Base-by-base conservation (phyloP, 371 early-diverging fungal species). In the Mucor saturninus region DNA sequence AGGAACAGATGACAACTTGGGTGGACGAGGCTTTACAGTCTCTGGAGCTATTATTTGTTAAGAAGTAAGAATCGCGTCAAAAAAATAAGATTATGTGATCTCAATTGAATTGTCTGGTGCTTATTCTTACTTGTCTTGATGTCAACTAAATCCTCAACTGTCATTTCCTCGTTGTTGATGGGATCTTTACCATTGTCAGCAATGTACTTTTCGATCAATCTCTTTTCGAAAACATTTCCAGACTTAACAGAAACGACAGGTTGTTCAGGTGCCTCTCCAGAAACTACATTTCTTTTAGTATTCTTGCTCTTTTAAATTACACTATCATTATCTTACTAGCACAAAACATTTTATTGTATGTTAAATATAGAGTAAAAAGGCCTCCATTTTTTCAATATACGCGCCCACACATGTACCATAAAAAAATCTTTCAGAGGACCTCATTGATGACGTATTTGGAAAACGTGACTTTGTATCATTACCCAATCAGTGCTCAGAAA, bases 1-100 rank as follows among this genome's bases (percentile, higher is more conserved):
- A 11, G 98, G 98, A 40, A 97, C 86, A 46, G 97, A 97, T 30
- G 94, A 92, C 62, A 93, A 78, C 37, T 93, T 89, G 8, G 98
- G 95, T 35, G 94, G 93, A 29, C 96, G 89, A 37, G 98, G 98
- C 65, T 86, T 88, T 42, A 94, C 91, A 3, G 83, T 81, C 61
- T 87, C 83, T 26, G 86, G 84, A 58, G 74, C 92, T 91, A 62
- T 43, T 43, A n/a, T 35, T 35, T 35, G 4, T 15, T 29, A 55
- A 31, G 10, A 43, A 59, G 64, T 49, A 31, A 45, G 29, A n/a
- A 38, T 45, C 39, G 37, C 31, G 6, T 67, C 46, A n/a, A 57
- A 31, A 11, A 9, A 40, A 3, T 46, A 21, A 21, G 21, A 21
- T 21, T 21, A 21, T 21, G 21, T 21, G 21, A 7, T 37, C 46